These are phyloP conservation scores for Phycomyces nitens DNA, from an alignment of 192 early-diverging fungal genomes.

Conservation along the genomic window DNA sequence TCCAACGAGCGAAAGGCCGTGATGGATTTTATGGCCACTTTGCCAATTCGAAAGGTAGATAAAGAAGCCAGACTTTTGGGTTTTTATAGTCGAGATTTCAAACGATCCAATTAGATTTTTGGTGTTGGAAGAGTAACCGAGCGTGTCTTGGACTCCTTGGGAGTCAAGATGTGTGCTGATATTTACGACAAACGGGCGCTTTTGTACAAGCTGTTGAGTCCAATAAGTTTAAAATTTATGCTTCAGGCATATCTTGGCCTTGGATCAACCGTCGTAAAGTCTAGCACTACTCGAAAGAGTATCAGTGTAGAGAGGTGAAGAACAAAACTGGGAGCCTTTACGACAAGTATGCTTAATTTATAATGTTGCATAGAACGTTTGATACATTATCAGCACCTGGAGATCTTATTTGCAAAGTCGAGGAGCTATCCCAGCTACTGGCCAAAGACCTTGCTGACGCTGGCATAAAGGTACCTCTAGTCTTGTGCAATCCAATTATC, in stretches of 20 bases:
- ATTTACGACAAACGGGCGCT: slow-evolving; percentile 35
- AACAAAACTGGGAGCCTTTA: neutral
- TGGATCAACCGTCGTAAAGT: slow-evolving; percentile 39
- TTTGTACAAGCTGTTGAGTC: slow-evolving; percentile 43
- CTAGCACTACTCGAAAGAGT: slow-evolving; percentile 43
- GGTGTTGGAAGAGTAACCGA: slow-evolving; percentile 59
- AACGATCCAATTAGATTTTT: neutral
- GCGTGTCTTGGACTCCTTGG: slow-evolving; percentile 47
- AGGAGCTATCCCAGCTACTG: slow-evolving; percentile 39
- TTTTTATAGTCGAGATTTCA: no score
- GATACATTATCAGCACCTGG: slow-evolving; percentile 30
- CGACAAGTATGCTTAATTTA: neutral
- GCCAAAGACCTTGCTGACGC: slow-evolving; percentile 39
- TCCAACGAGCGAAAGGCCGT: slow-evolving; percentile 37
- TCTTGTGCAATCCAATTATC: neutral
- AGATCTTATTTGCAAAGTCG: slow-evolving; percentile 38
- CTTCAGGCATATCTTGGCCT: slow-evolving; percentile 43
- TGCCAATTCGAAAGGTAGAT: slow-evolving; percentile 54
- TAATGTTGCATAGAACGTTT: slow-evolving; percentile 50
- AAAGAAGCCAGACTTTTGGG: slow-evolving; percentile 14
- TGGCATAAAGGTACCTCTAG: slow-evolving; percentile 29
- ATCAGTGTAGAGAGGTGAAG: slow-evolving; percentile 45
- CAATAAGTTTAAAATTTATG: slow-evolving; percentile 46
- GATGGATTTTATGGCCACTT: slow-evolving; percentile 39
- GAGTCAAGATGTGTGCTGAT: slow-evolving; percentile 51